Evolutionary conservation across 2,329 filamentous ascomycete species (phyloP).

Genomic region (Didymellaceae sp.): DNA sequence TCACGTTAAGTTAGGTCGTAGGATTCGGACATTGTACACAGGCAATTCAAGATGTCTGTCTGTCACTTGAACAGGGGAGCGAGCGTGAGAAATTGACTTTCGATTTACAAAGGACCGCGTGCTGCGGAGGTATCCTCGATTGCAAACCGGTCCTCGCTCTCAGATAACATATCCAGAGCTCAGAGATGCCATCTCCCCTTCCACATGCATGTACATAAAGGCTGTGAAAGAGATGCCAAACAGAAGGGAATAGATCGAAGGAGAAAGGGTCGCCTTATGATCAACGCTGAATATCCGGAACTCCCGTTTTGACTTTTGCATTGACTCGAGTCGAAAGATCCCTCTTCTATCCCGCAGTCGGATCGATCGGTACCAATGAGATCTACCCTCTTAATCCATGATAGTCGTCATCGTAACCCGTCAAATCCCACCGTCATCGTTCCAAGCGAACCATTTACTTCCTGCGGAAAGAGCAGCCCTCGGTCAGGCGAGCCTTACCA

Average conservation of each 20-base stretch:
- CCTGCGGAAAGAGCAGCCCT: conserved; percentile 99
- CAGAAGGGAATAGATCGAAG: conserved; percentile 47
- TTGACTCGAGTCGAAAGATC: conserved; percentile 52
- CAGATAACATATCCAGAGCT: conserved; percentile 47
- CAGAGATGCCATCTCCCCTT: conserved; percentile 52
- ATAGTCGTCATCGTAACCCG: conserved; percentile 49
- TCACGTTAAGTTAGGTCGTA: no score
- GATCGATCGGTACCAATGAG: conserved; percentile 51
- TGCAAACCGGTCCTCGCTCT: conserved; percentile 51
- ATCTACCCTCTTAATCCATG: conserved; percentile 48
- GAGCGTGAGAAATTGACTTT: conserved; percentile 46
- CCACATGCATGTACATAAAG: conserved; percentile 53
- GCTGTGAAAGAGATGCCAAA: conserved; percentile 47
- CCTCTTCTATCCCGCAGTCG: conserved; percentile 54
- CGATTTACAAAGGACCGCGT: conserved; percentile 51
- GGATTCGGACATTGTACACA: no score
- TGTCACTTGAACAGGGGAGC: conserved; percentile 20
- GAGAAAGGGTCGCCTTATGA: conserved; percentile 47
- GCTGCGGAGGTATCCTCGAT: conserved; percentile 57
- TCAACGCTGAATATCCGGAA: conserved; percentile 55
- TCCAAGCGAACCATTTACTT: conserved; percentile 74
- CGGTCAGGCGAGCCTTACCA: conserved; percentile 97
- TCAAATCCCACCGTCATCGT: conserved; percentile 40
- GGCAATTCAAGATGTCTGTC: no score
- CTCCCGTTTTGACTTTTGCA: conserved; percentile 52